A percentile compares a stretch with the other conserved stretches of the same genome.
Evolutionary conservation across 441 rosid genomes (phyloP).

Genomic region (Daphne laureola): DNA sequence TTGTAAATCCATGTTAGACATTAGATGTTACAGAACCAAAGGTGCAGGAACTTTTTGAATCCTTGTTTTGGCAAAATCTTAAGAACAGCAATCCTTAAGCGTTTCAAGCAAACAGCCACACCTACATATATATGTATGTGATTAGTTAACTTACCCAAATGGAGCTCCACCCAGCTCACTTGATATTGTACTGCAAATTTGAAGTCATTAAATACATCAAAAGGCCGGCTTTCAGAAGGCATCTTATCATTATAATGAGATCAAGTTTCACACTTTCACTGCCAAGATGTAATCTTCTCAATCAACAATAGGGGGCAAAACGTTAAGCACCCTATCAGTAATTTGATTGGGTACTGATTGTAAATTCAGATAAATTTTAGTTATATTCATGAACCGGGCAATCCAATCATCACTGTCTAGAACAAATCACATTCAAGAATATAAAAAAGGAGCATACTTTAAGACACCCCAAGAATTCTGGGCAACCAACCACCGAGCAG

Average conservation of each 20-base stretch:
- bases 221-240: too few species aligned
- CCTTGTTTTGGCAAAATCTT: too few species aligned
- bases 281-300: background rate
- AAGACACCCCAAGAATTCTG: slow-evolving; percentile 81
- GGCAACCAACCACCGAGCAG: slow-evolving; percentile 92
- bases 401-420: slow-evolving; percentile 3
- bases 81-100: too few species aligned
- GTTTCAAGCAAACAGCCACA: too few species aligned
- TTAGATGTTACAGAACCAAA: too few species aligned
- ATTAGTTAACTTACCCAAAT: slow-evolving; percentile 44
- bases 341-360: background rate
- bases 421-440: background rate
- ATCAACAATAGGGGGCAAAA: too few species aligned
- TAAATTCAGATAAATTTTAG: background rate
- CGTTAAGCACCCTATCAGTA: too few species aligned
- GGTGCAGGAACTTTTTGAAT: too few species aligned
- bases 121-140: too few species aligned
- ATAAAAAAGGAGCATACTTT: slow-evolving; percentile 29
- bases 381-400: background rate
- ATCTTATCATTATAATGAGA: too few species aligned
- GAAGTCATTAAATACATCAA: background rate
- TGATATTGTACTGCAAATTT: slow-evolving; percentile 67
- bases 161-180: slow-evolving; percentile 78
- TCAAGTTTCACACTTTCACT: background rate
- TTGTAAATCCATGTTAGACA: too few species aligned